Evolutionary conservation across 805 yeast species (phyloP).

Genomic region (Sugiyamaella chiloensis): DNA sequence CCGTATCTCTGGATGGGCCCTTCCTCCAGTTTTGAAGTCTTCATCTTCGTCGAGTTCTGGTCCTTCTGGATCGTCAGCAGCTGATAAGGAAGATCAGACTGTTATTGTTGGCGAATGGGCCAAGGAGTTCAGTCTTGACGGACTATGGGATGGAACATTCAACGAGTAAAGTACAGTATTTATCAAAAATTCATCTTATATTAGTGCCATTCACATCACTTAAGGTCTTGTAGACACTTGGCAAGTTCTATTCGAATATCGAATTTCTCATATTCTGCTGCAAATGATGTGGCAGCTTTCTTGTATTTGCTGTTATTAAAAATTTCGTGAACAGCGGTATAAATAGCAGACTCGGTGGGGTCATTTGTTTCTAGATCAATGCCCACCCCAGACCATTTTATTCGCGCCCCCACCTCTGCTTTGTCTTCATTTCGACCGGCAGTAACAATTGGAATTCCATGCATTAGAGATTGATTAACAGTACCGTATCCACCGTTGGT

Average conservation of each 20-base stretch:
- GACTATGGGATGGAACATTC: constrained; percentile 47
- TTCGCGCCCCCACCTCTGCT: constrained; percentile 2
- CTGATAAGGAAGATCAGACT: constrained; percentile 38
- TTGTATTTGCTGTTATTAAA: background rate
- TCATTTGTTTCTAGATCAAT: background rate
- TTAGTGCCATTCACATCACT: background rate
- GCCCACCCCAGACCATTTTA: constrained; percentile 4
- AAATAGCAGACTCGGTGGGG: background rate
- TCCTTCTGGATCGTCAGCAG: constrained; percentile 12
- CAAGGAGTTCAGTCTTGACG: constrained; percentile 88
- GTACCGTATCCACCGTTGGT: constrained; percentile 7
- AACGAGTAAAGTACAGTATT: constrained; percentile 11
- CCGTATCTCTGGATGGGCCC: constrained; percentile 83
- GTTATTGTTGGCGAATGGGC: constrained; percentile 88
- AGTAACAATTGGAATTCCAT: constrained; percentile 6
- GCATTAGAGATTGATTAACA: constrained; percentile 1
- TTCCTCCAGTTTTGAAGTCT: constrained; percentile 44
- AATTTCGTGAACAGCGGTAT: background rate
- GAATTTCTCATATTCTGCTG: background rate
- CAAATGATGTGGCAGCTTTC: background rate
- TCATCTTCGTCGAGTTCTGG: constrained; percentile 19
- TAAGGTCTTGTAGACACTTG: background rate
- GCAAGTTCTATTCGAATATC: background rate
- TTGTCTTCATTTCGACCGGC: constrained; percentile 8
- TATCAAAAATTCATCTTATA: background rate